A percentile compares a stretch with the other conserved stretches of the same genome.
Evolutionary conservation across 768 basidiomycete species (phyloP).

Genomic region (Rhizopogon rudus): DNA sequence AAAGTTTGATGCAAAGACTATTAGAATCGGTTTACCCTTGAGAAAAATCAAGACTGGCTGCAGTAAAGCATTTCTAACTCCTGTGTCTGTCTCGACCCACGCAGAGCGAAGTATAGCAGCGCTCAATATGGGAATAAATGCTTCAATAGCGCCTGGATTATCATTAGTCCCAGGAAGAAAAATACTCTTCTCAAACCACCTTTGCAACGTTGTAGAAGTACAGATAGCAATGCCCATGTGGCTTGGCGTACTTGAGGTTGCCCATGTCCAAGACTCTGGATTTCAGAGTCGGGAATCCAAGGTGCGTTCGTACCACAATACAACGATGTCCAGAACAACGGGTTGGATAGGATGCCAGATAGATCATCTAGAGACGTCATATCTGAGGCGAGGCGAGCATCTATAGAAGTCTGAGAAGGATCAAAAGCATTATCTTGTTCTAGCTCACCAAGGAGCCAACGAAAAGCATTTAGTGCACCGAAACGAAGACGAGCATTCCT

Average conservation of each 20-base stretch:
- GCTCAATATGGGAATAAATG: conserved; percentile 45
- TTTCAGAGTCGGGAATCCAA: conserved; percentile 26
- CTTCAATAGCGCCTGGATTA: conserved; percentile 15
- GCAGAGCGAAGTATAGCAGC: conserved; percentile 59
- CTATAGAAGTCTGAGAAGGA: conserved; percentile 1
- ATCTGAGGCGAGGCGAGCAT: conserved; percentile 3
- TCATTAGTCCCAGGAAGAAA: conserved; percentile 9
- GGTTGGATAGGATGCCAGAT: conserved; percentile 40
- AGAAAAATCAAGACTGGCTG: conserved; percentile 67
- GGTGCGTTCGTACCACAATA: conserved; percentile 39
- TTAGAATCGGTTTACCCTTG: conserved; percentile 42
- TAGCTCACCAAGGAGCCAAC: conserved; percentile 57
- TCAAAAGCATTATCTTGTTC: too few species aligned
- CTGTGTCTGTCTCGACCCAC: conserved; percentile 65
- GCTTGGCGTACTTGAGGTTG: conserved; percentile 74
- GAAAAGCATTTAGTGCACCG: conserved; percentile 59
- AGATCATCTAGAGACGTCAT: conserved; percentile 21
- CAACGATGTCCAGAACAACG: conserved; percentile 56
- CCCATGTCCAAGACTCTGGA: conserved; percentile 49
- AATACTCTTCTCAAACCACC: conserved; percentile 25
- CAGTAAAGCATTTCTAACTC: conserved; percentile 67
- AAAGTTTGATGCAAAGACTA: not conserved
- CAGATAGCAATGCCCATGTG: conserved; percentile 57
- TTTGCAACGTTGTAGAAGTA: conserved; percentile 39
- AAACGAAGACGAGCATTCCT: conserved; percentile 64